Evolutionary conservation across 208 protist species (phyloP), one percentile per base, ranked within the genome.

Genomic region (Trypanosoma congolense): DNA sequence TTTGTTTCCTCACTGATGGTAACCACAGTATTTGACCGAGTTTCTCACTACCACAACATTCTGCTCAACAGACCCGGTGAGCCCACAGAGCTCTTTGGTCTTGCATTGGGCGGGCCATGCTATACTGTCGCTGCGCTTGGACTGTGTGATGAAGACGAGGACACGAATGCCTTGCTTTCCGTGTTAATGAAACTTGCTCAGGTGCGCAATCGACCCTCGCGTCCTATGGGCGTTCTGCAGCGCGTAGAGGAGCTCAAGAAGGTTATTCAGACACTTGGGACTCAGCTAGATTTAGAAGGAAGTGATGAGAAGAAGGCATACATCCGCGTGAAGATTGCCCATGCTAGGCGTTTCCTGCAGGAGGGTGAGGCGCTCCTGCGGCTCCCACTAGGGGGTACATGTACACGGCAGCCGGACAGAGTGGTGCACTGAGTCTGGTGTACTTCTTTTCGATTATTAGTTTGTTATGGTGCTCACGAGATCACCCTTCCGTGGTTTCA

Each of bases 1-100:
- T 55, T 83, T 24, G 66, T 88, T 44, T 88, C 83, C 19, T 83
- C 80, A 25, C 65, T 91, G 18, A 41, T 82, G 22, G 76, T 69
- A 40, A 86, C 80, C 9, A 76, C 83, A 6, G 78, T 87, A 19
- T 91, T 91, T 24, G 80, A 87, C 54, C 68, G 69, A 0, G 75
- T 91, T 21, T 75, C 86, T 33, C 79, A 87, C 61, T 91, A 87
- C 67, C 57, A 58, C 24, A 60, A 52, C 6, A 68, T 82, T 43
- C 63, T 87, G 28, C 56, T 61, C 25, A 61, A 70, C 18, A 58
- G 66, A 42, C 44, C 71, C 1, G 41, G 49, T 6, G 79, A 91
- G 40, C 83, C 77, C 45, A 71, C 82, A 22, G 72, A 78, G 25
- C 56, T 91, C 25, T 88, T 91, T 53, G 69, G 69, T 22, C 62